phyloP scores from a whole-genome alignment of 2,329 filamentous ascomycete species.

The Colletotrichum agaves region DNA sequence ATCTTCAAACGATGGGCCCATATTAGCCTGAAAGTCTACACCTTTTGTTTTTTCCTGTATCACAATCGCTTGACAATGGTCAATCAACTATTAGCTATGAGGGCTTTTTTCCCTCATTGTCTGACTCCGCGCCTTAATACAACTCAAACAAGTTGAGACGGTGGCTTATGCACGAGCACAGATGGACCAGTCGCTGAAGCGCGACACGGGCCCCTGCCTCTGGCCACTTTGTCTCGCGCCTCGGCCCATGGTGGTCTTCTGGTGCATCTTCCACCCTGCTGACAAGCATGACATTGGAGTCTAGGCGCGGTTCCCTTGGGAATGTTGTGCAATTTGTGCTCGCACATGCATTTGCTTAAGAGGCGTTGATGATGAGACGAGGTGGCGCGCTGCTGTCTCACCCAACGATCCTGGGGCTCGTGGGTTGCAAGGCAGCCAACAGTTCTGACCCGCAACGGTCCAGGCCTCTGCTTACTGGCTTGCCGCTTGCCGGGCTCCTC shows the following conservation, averaged over 20 bases:
- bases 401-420: conserved; percentile 12
- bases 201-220: conserved; percentile 29
- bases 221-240: too few relatives aligned
- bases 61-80: background rate
- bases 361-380: conserved; percentile 34
- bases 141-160: conserved; percentile 38
- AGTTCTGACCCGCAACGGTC: background rate
- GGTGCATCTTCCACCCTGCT: conserved; percentile 12
- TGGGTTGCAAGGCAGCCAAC: background rate
- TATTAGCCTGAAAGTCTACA: background rate
- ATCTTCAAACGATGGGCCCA: background rate
- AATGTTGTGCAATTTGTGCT: conserved; percentile 22
- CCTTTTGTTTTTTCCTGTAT: background rate
- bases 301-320: conserved; percentile 12
- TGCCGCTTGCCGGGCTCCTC: background rate
- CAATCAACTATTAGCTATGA: background rate
- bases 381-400: conserved; percentile 33
- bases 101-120: conserved; percentile 23
- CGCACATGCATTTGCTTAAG: conserved; percentile 10
- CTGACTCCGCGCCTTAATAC: conserved; percentile 32
- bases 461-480: conserved; percentile 9
- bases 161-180: conserved; percentile 34
- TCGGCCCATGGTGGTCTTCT: background rate
- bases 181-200: conserved; percentile 16
- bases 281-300: conserved; percentile 25